Evolutionary conservation across 2,329 filamentous ascomycete species (phyloP), one percentile per base, ranked within the genome.

Genomic region (Chaetomiaceae sp.): DNA sequence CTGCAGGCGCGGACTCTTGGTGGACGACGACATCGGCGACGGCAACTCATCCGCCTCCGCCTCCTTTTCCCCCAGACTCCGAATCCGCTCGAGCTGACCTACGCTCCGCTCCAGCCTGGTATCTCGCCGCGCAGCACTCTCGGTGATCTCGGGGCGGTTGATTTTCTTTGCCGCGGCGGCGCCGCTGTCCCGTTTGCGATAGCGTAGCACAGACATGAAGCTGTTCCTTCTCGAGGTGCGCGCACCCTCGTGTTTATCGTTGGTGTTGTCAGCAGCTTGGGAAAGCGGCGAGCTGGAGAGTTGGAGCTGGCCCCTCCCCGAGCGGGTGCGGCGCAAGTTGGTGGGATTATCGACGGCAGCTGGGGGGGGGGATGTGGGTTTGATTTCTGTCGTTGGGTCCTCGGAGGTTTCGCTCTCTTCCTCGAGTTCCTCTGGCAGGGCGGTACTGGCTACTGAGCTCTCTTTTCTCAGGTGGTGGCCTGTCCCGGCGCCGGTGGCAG

Each of bases 71-170:
- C 64, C 58, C 20, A 68, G 64, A 41, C 65, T 67, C 36, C 71
- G 74, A 4, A 82, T 64, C 13, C 68, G 66, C n/a, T 66, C 69
- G 4, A 83, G 72, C 63, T 85, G 76, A 6, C 73, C 71, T n/a
- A 71, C 65, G 57, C 73, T 80, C 29, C 82, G 75, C 65, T 87
- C 84, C 1, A 86, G 71, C 18, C 73, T 76, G 0, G 81, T 85
- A 58, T 87, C 84, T 47, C 78, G 74, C 9, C 84, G 73, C 1
- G 83, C 82, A 2, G 78, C 78, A 58, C 77, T 84, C 59, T 86
- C 83, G 11, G 68, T 64, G 9, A 71, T 62, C 20, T 77, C 77
- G 1, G 72, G 67, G 33, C 82, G 81, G 29, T 77, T 73, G 18
- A 85, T 77, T 62, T 77, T 80, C 43, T 74, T 50, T 70, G 25